A percentile compares a stretch with the other conserved stretches of the same genome.
Evolutionary conservation across 768 basidiomycete species (phyloP).

Genomic region (Tephrocybe rancida): DNA sequence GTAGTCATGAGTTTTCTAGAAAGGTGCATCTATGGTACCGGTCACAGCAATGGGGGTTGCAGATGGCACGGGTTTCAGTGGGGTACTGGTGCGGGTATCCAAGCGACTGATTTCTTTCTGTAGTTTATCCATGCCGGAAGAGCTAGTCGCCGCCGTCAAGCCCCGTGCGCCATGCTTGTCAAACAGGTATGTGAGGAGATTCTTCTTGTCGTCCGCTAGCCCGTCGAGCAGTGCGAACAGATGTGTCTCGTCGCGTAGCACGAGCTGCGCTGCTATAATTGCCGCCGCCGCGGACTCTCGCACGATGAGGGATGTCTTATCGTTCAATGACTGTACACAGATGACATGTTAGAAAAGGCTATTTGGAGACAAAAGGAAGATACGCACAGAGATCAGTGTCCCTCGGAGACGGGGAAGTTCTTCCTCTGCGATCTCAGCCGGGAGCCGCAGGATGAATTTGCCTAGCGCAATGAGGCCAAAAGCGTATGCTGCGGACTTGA

Average conservation of each 20-base stretch:
- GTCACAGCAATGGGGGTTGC: not conserved
- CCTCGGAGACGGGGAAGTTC: conserved; percentile 76
- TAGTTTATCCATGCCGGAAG: conserved; percentile 65
- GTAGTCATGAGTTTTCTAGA: not conserved
- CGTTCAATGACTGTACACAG: conserved; percentile 67
- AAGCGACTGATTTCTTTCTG: conserved; percentile 82
- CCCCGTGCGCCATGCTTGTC: conserved; percentile 84
- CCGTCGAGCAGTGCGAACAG: conserved; percentile 81
- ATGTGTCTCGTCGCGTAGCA: conserved; percentile 81
- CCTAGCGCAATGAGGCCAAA: conserved; percentile 85
- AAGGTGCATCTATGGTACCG: not conserved
- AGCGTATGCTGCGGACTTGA: conserved; percentile 70
- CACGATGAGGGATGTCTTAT: conserved; percentile 71
- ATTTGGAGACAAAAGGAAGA: not conserved
- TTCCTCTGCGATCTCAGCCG: conserved; percentile 84
- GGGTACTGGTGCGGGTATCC: conserved; percentile 79
- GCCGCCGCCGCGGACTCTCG: conserved; percentile 82
- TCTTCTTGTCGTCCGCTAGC: conserved; percentile 89
- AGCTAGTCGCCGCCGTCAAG: conserved; percentile 31
- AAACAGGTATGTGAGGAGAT: conserved; percentile 85
- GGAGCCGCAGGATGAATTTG: conserved; percentile 80
- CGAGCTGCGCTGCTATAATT: conserved; percentile 83
- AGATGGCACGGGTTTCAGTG: conserved; percentile 38
- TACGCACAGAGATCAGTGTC: conserved; percentile 69
- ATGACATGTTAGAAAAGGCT: conserved; percentile 7